Conservation (phyloP, 2,329 filamentous ascomycete species). For the Fusarium paranaense region DNA sequence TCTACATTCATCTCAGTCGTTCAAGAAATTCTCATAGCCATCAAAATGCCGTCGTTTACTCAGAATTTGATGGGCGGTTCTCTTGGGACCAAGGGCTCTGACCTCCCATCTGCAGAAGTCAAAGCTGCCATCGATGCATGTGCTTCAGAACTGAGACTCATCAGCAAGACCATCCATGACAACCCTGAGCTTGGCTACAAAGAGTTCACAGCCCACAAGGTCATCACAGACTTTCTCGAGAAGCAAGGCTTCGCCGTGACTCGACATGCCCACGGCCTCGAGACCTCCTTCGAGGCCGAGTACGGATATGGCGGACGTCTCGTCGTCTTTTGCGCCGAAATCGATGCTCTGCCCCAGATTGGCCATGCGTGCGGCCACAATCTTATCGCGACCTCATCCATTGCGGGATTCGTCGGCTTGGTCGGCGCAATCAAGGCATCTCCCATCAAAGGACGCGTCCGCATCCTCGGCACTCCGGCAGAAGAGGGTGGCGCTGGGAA, state of each 20-base stretch:
- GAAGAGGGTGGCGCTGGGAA: background rate
- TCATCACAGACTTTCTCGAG: background rate
- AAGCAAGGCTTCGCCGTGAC: background rate
- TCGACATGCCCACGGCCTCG: background rate
- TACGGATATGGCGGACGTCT: background rate
- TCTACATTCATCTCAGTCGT: background rate
- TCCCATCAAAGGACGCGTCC: background rate
- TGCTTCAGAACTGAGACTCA: background rate
- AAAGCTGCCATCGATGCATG: background rate
- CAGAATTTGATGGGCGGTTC: background rate
- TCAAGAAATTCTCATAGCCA: background rate
- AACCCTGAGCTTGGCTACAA: background rate
- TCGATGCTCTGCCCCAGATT: background rate
- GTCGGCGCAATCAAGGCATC: background rate
- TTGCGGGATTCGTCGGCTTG: background rate
- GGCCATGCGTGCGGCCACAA: background rate
- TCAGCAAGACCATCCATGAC: background rate
- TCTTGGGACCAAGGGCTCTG: background rate
- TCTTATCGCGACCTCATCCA: background rate
- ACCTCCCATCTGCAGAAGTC: background rate
- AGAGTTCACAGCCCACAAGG: background rate
- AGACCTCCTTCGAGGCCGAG: background rate
- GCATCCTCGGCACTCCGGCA: background rate
- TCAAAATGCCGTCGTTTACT: background rate
- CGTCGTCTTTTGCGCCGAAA: background rate